Conservation (phyloP, 106 monocot genomes). For the Dioscorea alata region DNA sequence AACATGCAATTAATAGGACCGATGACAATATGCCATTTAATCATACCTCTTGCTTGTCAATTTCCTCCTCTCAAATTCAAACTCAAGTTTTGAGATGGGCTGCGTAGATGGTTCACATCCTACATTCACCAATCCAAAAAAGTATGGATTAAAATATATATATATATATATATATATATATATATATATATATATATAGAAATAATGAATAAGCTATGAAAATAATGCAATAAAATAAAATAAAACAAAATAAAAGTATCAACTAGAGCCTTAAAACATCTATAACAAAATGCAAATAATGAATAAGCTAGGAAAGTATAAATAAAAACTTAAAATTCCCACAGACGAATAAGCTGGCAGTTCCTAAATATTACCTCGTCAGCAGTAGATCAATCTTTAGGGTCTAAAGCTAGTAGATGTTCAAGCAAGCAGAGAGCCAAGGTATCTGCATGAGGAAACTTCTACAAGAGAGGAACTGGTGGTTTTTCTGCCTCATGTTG, state of each 20-base stretch:
- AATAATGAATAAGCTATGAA: too few relatives aligned
- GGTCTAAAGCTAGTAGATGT: slow-evolving; percentile 64
- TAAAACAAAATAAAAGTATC: too few relatives aligned
- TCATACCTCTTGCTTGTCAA: slow-evolving; percentile 42
- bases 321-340: neutral
- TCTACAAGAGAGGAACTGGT: slow-evolving; percentile 48
- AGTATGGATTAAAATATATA: too few relatives aligned
- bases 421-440: slow-evolving; percentile 49
- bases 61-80: slow-evolving; percentile 52
- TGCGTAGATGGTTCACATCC: slow-evolving; percentile 49
- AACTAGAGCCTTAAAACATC: slow-evolving; percentile 28
- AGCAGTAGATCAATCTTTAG: slow-evolving; percentile 61
- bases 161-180: too few relatives aligned
- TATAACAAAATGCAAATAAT: slow-evolving; percentile 1
- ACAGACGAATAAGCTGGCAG: neutral
- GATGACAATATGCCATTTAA: neutral
- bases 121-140: slow-evolving; percentile 32
- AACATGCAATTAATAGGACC: neutral
- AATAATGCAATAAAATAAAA: too few relatives aligned
- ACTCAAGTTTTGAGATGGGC: slow-evolving; percentile 49
- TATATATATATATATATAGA: too few relatives aligned
- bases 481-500: slow-evolving; percentile 53
- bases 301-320: neutral
- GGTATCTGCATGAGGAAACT: slow-evolving; percentile 50
- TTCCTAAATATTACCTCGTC: slow-evolving; percentile 35